phyloP scores from a whole-genome alignment of 352 stramenopile species.

The Thraustotheca clavata region DNA sequence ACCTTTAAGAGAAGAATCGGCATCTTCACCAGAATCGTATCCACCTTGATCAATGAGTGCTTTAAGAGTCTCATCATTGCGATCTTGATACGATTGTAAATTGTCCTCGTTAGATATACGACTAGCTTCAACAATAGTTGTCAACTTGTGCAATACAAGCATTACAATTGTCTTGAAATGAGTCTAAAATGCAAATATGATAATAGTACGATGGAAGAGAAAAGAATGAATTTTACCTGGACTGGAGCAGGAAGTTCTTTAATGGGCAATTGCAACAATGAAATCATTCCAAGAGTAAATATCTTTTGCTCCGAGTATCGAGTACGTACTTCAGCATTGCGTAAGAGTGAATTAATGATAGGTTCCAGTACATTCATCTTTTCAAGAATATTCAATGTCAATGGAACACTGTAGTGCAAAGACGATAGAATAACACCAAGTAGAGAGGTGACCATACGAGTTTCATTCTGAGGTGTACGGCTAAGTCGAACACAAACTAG shows the following conservation, averaged over 20 bases:
- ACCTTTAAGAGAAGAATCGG: conserved; percentile 90
- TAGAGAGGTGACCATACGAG: conserved; percentile 45
- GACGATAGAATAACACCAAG: conserved; percentile 87
- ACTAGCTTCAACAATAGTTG: background rate
- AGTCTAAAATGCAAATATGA: background rate
- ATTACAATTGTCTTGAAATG: background rate
- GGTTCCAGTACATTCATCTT: conserved; percentile 79
- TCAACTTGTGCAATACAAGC: background rate
- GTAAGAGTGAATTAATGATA: conserved; percentile 88
- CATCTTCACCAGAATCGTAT: conserved; percentile 82
- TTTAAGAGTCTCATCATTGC: conserved; percentile 48
- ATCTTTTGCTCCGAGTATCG: conserved; percentile 86
- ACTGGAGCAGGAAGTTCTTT: conserved; percentile 71
- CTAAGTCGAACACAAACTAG: conserved; percentile 47
- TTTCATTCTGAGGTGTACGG: conserved; percentile 42
- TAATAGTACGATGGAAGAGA: background rate
- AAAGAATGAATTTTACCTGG: conserved; percentile 21
- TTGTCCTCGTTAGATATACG: background rate
- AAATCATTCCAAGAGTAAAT: conserved; percentile 88
- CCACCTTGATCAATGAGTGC: conserved; percentile 87
- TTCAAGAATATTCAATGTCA: conserved; percentile 85
- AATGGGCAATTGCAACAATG: conserved; percentile 81
- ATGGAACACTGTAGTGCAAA: conserved; percentile 90
- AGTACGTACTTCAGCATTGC: conserved; percentile 72
- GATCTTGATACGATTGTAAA: background rate